Conservation (phyloP, 352 stramenopile species). For the Vaucheria bursata region DNA sequence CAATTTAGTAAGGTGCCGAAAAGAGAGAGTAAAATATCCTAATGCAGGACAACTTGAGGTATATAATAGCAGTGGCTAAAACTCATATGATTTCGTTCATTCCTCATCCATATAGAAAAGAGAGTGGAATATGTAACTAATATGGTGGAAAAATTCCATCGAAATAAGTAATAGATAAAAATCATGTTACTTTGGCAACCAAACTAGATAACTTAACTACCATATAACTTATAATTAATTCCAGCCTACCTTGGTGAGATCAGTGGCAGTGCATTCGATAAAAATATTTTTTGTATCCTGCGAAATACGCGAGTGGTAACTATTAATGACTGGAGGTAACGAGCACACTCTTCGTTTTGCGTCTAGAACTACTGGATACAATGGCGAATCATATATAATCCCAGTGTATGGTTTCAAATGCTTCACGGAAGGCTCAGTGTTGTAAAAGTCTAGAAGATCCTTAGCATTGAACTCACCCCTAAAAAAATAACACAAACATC, state of each 20-base stretch:
- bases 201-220: too few species aligned
- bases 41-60: too few species aligned
- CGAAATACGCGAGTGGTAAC: constrained; percentile 88
- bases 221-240: too few species aligned
- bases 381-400: constrained; percentile 96
- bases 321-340: constrained; percentile 98
- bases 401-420: constrained; percentile 98
- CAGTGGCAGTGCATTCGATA: constrained; percentile 98
- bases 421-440: constrained; percentile 84
- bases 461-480: constrained; percentile 77
- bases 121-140: too few species aligned
- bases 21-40: too few species aligned
- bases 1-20: too few species aligned
- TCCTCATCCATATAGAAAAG: too few species aligned
- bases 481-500: not conserved
- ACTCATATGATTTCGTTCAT: too few species aligned
- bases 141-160: too few species aligned
- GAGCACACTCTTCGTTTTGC: constrained; percentile 87
- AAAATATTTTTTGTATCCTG: constrained; percentile 96
- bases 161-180: too few species aligned
- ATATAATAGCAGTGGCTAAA: too few species aligned
- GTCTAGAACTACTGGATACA: constrained; percentile 96
- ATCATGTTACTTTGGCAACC: too few species aligned
- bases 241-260: constrained; percentile 93
- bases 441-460: constrained; percentile 88